A percentile compares a stretch with the other conserved stretches of the same genome.
Evolutionary conservation across 768 basidiomycete species (phyloP).

Genomic region (Lentinus brumalis): DNA sequence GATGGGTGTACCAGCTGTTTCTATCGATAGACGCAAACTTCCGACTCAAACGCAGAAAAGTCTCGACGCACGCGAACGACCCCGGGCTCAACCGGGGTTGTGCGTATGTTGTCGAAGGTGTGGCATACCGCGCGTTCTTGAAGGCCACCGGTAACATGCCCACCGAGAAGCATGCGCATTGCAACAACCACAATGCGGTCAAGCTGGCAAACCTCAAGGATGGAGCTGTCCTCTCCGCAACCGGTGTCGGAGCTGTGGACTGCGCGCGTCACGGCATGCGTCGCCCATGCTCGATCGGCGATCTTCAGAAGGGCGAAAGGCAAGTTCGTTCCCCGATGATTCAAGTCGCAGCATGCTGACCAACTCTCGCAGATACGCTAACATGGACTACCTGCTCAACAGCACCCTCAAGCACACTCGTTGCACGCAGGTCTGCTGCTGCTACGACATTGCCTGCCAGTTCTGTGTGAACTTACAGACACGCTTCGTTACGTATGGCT

Average conservation of each 20-base stretch:
- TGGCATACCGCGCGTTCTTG: constrained; percentile 22
- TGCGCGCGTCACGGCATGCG: constrained; percentile 28
- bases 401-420: no score
- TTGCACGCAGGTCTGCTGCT: no score
- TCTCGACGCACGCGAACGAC: constrained; percentile 17
- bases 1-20: constrained; percentile 27
- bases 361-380: no score
- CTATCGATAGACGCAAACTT: constrained; percentile 34
- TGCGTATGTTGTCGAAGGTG: constrained; percentile 29
- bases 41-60: constrained; percentile 23
- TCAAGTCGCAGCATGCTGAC: no score
- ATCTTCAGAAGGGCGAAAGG: constrained; percentile 31
- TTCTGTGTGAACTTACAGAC: no score
- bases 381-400: no score
- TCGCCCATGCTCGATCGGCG: constrained; percentile 23
- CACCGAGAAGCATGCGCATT: constrained; percentile 24
- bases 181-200: constrained; percentile 20
- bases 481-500: no score
- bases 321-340: background rate
- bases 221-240: background rate
- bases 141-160: background rate
- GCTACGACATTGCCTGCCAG: no score
- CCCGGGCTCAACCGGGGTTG: constrained; percentile 28
- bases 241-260: constrained; percentile 17
- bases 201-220: constrained; percentile 13